Base-by-base conservation (phyloP, 352 stramenopile species). In the Thalassiosira exigua region DNA sequence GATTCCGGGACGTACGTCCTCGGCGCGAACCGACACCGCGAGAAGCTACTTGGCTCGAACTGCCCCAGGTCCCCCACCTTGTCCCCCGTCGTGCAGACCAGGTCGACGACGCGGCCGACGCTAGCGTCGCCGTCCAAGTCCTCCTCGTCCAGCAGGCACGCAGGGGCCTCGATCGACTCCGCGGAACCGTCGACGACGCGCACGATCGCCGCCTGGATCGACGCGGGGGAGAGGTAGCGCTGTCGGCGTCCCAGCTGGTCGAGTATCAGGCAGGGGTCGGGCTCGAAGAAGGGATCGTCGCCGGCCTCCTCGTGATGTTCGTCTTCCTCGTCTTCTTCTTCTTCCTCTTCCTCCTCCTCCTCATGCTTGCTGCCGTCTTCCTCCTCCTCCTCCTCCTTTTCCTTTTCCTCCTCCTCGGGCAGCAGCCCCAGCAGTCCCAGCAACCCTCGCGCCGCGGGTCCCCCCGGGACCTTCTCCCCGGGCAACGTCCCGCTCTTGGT, bases 191-290 rank as follows among this genome's bases (percentile, higher is more conserved):
- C 64, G 27, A 81, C 65, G 3, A 14, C 42, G 4, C 56, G 72
- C 26, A 73, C 53, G 26, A 81, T 81, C 14, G 72, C 72, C n/a
- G 42, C 57, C 48, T 81, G 72, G 52, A 82, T 77, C 11, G 68
- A 54, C n/a, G 56, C 60, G 5, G 74, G 74, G 24, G 74, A 74
- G 41, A 82, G 48, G 42, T 72, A 82, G 14, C 67, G 36, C 14
- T 77, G 65, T 32, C 68, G 76, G 33, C 67, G 66, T 5, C 74
- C 74, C 19, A 82, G 58, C 54, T 78, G 74, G 72, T 82, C 67
- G 12, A 82, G 68, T 19, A 82, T 75, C 12, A 72, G 67, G 33
- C 56, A 77, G 26, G 41, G 33, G 39, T 50, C 54, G 14, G 74
- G 74, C 33, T 73, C 57, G 30, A 82, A 82, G 53, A 74, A 77